Evolutionary conservation across 2,329 filamentous ascomycete genomes (phyloP), one percentile per base, ranked within the genome.

Genomic region (Mycosphaerella arachidis): DNA sequence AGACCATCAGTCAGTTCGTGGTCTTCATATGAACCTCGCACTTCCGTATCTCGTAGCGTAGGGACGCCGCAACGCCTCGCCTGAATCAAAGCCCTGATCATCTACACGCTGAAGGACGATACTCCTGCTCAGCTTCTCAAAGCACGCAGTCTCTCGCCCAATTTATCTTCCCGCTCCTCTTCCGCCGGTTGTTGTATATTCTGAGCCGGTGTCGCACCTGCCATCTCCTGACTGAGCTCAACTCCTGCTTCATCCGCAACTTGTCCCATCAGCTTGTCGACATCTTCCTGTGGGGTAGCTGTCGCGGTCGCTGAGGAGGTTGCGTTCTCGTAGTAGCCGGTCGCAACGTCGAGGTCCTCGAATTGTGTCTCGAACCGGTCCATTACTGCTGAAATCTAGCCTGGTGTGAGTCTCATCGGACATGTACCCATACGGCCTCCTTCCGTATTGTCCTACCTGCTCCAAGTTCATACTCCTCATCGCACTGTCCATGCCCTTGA

Each of bases 191-290:
- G 82, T 73, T 82, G 81, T 54, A 73, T 67, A 5, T 78, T 77
- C 69, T 81, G 82, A 18, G 82, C 78, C 0, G 83, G 79, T 13
- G 83, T 78, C 7, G 87, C 82, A 12, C 77, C 77, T 58, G 80
- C 79, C 75, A 96, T 86, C 76, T 94, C 90, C 72, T 88, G 84
- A 66, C 86, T 86, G 62, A 96, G 80, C 75, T 94, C 89, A 55
- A 96, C 84, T 56, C 92, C 92, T 9, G 90, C 91, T 74, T 95
- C 91, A 74, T 96, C 92, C 63, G 91, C 91, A 48, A 94, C 85
- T 77, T 95, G 89, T 65, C 85, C 88, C 76, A 96, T 88, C 63
- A 96, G 78, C 66, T 91, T 86, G 74, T 96, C 91, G 1, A 96
- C 91, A 67, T 92, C 91, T 67, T 95, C 91, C 73, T 96, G 84